These are phyloP conservation scores for Pyricularia sp. DNA, from an alignment of 2,329 filamentous ascomycete genomes.

Conservation along the genomic window DNA sequence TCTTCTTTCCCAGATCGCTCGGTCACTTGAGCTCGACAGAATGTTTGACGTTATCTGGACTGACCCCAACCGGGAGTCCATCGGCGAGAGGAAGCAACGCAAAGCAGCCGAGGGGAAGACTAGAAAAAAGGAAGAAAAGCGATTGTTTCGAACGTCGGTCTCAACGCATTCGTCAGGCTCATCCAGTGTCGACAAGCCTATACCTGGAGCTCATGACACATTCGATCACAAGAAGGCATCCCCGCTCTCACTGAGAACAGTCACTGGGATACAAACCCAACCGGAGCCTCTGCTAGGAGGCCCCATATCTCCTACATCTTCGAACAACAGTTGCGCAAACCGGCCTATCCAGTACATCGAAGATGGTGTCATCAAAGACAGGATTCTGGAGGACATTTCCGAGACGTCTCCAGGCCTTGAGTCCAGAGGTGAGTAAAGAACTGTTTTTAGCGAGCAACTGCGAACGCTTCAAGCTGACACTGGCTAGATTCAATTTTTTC, in stretches of 20 bases:
- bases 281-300: neutral
- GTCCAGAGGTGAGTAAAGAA: constrained; percentile 21
- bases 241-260: neutral
- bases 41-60: constrained; percentile 55
- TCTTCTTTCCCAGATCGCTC: neutral
- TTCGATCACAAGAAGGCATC: neutral
- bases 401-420: constrained; percentile 14
- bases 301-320: neutral
- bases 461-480: constrained; percentile 1
- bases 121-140: constrained; percentile 19
- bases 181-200: neutral
- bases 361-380: neutral
- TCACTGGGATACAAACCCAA: neutral
- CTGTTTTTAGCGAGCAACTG: neutral
- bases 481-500: constrained; percentile 33
- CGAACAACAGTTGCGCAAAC: neutral
- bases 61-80: constrained; percentile 41
- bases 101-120: constrained; percentile 29
- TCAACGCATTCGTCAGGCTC: neutral
- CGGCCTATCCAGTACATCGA: neutral
- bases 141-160: neutral
- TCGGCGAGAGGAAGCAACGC: constrained; percentile 41
- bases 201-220: neutral
- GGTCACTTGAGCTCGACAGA: constrained; percentile 8
- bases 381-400: constrained; percentile 2